Evolutionary conservation across 2,329 filamentous ascomycete species (phyloP), one percentile per base, ranked within the genome.

Genomic region (Paecilomyces niveus): DNA sequence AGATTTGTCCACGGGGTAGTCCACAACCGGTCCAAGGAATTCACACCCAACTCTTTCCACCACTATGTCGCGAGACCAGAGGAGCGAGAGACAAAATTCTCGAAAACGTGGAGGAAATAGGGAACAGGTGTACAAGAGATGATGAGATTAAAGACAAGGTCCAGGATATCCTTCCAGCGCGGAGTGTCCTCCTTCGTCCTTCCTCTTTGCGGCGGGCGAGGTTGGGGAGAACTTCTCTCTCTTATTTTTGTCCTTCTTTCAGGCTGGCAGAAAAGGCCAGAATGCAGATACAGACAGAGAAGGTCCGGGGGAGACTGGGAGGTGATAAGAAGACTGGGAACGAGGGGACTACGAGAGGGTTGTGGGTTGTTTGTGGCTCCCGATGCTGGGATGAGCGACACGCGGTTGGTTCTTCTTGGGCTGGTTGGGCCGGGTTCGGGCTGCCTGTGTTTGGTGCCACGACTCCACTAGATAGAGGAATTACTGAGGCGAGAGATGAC

Each of bases 381-480:
- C 18, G 45, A 58, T 26, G 50, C 21, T 31, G 58, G 53, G 61
- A 60, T 59, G 54, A 62, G 62, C 57, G 55, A 56, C 53, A 55
- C 57, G 58, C 55, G 57, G 59, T 60, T 62, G 61, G 61, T 57
- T 35, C 35, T 63, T 60, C 53, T 45, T 66, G 64, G 67, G 67
- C 62, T 68, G 21, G 69, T 73, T 73, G 72, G 72, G 72, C 72
- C 65, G 69, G 68, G 59, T 64, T 73, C 72, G 68, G 70, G 71
- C 70, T 72, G 64, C 64, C 53, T 62, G 64, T 70, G 67, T 67
- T 63, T 72, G 74, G 74, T 74, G 74, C 74, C 73, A 76, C 74
- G 73, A 74, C 70, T 68, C 67, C 65, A 69, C 69, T 57, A 53
- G 57, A 29, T 2, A 29, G 26, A 29, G 26, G 26, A 5, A 29